Evolutionary conservation across 202 grass and related monocot species (phyloP).

Genomic region (Setaria viridis): DNA sequence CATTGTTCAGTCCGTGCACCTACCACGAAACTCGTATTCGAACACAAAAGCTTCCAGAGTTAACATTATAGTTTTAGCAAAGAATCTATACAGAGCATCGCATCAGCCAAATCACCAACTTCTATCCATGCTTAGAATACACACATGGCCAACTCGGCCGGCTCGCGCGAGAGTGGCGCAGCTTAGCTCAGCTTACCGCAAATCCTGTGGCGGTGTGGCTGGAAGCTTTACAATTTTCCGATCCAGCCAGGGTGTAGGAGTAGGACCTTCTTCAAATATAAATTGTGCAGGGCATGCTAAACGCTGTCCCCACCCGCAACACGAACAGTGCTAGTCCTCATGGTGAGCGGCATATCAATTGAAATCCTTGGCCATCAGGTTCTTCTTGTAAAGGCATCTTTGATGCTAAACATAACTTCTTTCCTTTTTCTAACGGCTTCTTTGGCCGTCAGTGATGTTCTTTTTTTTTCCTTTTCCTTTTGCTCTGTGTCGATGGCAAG

Average conservation of each 20-base stretch:
- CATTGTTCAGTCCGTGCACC: background rate
- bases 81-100: background rate
- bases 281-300: background rate
- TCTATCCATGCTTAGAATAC: background rate
- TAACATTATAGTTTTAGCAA: background rate
- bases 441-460: background rate
- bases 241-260: slow-evolving; percentile 20
- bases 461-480: background rate
- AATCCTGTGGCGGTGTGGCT: background rate
- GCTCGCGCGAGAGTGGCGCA: background rate
- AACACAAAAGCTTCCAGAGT: background rate
- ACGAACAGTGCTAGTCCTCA: background rate
- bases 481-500: background rate
- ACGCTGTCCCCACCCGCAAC: background rate
- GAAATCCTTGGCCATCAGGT: background rate
- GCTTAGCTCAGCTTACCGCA: background rate
- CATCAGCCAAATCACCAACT: background rate
- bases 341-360: background rate
- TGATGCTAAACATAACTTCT: background rate
- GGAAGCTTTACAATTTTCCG: slow-evolving; percentile 2
- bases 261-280: background rate
- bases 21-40: background rate
- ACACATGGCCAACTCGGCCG: background rate
- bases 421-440: no score
- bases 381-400: slow-evolving; percentile 9